Evolutionary conservation across 148 eudicot species (phyloP), one percentile per base, ranked within the genome.

Genomic region (Suaeda aralocaspica): DNA sequence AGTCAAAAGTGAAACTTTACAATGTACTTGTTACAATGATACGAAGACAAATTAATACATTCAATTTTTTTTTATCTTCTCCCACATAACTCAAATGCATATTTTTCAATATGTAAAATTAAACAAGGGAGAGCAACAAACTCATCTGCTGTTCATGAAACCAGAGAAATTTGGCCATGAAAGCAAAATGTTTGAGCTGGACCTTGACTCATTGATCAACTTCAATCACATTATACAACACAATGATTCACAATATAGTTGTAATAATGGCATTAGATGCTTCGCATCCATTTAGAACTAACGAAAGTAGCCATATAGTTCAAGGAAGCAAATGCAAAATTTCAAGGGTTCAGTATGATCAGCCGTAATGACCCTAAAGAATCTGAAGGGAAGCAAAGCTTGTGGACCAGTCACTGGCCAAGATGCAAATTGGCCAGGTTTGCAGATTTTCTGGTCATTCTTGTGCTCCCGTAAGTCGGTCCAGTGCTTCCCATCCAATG

Each of bases 351-450:
- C 88, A 4, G 86, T 58, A 44, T 41, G 52, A 62, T 90, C 95
- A 11, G 87, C 85, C 77, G 87, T 57, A 26, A 76, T 26, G 6
- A 90, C 86, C 74, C 98, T 74, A 48, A 93, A 90, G 88, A 74
- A 93, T 84, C 98, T 85, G 68, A 90, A 93, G 26, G 90, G 96
- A 51, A 88, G 89, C 55, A 93, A 67, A 15, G 98, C 89, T 64
- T 81, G 85, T 5, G 92, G 83, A 15, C 92, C 89, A 0, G 76
- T 67, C 68, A 93, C 73, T 0, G 92, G 81, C 94, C 94, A 93
- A 2, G 98, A 90, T 26, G 90, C 94, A 84, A 84, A 93, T 52
- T 93, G 96, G 49, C 94, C 92, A 0, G 96, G 95, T 74, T 88
- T 90, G 90, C 89, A 85, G 39, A 93, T 76, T 2, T 86, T 85